Base-by-base conservation (phyloP, 1,284 basidiomycete genomes). In the Peniophora sp. region DNA sequence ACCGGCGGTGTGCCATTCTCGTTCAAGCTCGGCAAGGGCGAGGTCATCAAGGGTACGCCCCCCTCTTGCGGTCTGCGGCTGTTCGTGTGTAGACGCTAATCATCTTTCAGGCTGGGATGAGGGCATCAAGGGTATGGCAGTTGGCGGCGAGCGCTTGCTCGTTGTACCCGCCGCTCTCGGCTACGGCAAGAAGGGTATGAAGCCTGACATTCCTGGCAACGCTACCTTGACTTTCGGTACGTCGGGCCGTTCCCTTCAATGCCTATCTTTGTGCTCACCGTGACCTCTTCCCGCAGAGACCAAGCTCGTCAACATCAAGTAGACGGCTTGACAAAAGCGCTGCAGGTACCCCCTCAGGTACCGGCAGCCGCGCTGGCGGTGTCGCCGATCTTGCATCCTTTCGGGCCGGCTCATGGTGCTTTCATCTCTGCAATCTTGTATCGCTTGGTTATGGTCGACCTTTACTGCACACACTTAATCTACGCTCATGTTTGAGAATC, bases 61-160 rank as follows among this genome's bases (percentile, higher is more conserved):
- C 36, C 37, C 5, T 15, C 18, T 41, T 41, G 18, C 18, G 15
- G 8, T 34, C 3, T 17, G 35, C 47, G 39, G 18, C 12, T 22
- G 9, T 15, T 52, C 32, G n/a, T n/a, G n/a, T n/a, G n/a, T n/a
- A n/a, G 22, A 52, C 20, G 6, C 45, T 45, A 35, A 24, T 34
- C n/a, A 34, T 35, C 35, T 34, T 32, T 47, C 41, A 86, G 85
- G 88, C 43, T 97, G 93, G 95, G 94, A 97, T 61, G 75, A 91
- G 60, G 95, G 95, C 50, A 76, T 98, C 53, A 82, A 74, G 51
- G 96, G 95, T 47, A 97, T 98, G 93, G 82, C 87, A 59, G 83
- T 88, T 47, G 94, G 92, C 49, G 92, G 92, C 37, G 94, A 97
- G 70, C 84, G 95, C 51, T 71, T 85, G 54, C 75, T 98, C 57